Percentiles rank a stretch among this genome's conserved stretches.
Conservation (phyloP, 495 filamentous ascomycete species). For the Trichoderma erinaceum region DNA sequence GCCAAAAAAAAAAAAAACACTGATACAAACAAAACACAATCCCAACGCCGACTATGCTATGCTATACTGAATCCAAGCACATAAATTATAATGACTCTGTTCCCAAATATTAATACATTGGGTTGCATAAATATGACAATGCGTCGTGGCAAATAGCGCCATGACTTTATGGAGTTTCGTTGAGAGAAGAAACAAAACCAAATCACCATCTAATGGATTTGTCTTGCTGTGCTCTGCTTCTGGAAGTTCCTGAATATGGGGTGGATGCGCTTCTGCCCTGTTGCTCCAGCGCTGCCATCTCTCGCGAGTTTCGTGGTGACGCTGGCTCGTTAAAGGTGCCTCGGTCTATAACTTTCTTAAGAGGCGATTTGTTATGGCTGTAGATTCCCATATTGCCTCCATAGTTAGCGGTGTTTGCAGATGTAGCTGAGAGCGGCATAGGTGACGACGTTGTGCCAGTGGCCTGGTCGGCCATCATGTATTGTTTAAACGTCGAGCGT, state of each 20-base stretch:
- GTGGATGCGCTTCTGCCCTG: constrained; percentile 17
- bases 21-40: background rate
- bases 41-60: constrained; percentile 8
- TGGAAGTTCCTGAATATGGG: background rate
- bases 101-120: background rate
- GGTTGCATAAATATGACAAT: background rate
- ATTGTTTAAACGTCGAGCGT: constrained; percentile 21
- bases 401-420: constrained; percentile 20
- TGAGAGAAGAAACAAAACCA: background rate
- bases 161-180: background rate
- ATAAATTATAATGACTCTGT: background rate
- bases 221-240: constrained; percentile 1
- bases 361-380: constrained; percentile 72
- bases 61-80: constrained; percentile 7
- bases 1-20: background rate
- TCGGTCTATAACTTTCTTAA: constrained; percentile 57
- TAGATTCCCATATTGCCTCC: constrained; percentile 78
- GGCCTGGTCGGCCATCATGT: background rate
- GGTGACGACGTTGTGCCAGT: background rate
- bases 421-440: constrained; percentile 17
- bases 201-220: constrained; percentile 1
- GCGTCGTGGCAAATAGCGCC: background rate
- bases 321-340: constrained; percentile 33
- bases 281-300: constrained; percentile 47
- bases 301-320: constrained; percentile 46